Evolutionary conservation across 148 eudicot genomes (phyloP).

Genomic region (Heliosperma pusillum): DNA sequence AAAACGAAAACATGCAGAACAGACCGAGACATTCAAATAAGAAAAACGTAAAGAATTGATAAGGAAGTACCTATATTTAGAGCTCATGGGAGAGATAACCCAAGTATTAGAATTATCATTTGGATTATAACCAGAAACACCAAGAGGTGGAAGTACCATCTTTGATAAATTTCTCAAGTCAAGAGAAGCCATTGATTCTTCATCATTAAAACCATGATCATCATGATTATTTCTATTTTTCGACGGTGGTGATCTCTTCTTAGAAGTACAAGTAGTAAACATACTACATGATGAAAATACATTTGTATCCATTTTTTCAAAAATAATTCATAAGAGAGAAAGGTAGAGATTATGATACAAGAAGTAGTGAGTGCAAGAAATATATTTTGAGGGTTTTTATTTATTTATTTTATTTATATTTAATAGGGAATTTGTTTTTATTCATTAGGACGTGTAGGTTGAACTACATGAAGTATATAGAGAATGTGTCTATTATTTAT

Average conservation of each 20-base stretch:
- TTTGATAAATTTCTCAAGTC: slow-evolving; percentile 26
- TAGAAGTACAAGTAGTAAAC: background rate
- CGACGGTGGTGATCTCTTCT: background rate
- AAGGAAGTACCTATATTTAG: slow-evolving; percentile 22
- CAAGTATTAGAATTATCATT: slow-evolving; percentile 5
- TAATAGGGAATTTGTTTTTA: background rate
- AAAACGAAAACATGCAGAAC: no score
- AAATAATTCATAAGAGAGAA: background rate
- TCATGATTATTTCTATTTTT: background rate
- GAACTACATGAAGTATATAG: background rate
- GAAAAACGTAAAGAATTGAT: background rate
- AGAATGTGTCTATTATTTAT: background rate
- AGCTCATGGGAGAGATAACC: slow-evolving; percentile 21
- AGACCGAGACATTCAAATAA: no score
- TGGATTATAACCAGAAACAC: slow-evolving; percentile 23
- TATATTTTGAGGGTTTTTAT: background rate
- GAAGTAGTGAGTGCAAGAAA: background rate
- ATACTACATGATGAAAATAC: background rate
- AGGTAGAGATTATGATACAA: background rate
- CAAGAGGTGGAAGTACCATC: slow-evolving; percentile 31
- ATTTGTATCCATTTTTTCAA: slow-evolving; percentile 1
- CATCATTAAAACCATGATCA: background rate
- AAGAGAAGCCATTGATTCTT: slow-evolving; percentile 2
- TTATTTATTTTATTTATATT: no score
- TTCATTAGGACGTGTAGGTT: background rate